Conservation (phyloP, 805 yeast species). For the Ogataea siamensis region DNA sequence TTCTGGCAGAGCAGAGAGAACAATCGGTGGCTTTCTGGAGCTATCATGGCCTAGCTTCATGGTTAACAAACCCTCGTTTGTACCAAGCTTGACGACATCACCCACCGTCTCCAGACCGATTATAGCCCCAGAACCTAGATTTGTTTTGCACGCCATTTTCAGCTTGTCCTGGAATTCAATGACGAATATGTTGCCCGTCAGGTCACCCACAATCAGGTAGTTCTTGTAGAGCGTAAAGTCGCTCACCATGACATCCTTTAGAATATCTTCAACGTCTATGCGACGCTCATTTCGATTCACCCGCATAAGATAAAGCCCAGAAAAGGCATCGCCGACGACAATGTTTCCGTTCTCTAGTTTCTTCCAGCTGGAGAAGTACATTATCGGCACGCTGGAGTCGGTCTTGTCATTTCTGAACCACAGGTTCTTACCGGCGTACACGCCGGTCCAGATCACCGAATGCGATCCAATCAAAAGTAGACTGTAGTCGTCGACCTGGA, state of each 20-base stretch:
- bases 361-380: slow-evolving; percentile 7
- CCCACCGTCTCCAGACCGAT: not conserved
- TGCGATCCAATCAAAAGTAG: slow-evolving; percentile 18
- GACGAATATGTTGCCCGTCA: slow-evolving; percentile 25
- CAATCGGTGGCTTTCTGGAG: not conserved
- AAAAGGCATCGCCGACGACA: slow-evolving; percentile 23
- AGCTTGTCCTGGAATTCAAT: slow-evolving; percentile 6
- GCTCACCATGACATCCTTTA: slow-evolving; percentile 12
- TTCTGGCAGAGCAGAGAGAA: not conserved
- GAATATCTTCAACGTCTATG: not conserved
- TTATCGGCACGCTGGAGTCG: not conserved
- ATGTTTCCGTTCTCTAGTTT: slow-evolving; percentile 1
- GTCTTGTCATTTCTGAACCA: not conserved
- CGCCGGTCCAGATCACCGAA: slow-evolving; percentile 6
- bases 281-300: slow-evolving; percentile 9
- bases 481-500: slow-evolving; percentile 8
- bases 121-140: slow-evolving; percentile 4
- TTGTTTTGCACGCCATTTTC: not conserved
- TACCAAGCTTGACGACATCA: not conserved
- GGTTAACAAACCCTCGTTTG: slow-evolving; percentile 6
- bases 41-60: not conserved
- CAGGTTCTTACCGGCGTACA: slow-evolving; percentile 1
- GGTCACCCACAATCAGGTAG: slow-evolving; percentile 24
- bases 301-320: slow-evolving; percentile 19
- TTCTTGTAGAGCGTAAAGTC: slow-evolving; percentile 13